Evolutionary conservation across 1,284 basidiomycete species (phyloP).

Genomic region (Cryptococcus sp.): DNA sequence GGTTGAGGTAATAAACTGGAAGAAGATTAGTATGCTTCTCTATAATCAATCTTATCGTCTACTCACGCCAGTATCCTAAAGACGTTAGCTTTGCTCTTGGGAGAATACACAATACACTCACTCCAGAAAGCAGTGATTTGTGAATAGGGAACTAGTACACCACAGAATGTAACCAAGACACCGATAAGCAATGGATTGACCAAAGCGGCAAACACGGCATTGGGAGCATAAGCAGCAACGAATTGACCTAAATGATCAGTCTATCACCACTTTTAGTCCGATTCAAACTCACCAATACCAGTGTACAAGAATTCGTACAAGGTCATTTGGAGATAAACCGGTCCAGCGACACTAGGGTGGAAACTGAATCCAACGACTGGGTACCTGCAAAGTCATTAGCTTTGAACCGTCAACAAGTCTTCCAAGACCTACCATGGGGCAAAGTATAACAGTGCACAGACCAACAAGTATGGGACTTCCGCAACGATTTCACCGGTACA

Average conservation of each 20-base stretch:
- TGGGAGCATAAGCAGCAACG: conserved; percentile 34
- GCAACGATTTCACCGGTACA: conserved; percentile 40
- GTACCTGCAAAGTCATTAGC: conserved; percentile 12
- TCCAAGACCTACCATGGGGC: conserved; percentile 21
- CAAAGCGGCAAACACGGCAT: conserved; percentile 36
- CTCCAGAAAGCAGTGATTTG: conserved; percentile 34
- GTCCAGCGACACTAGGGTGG: conserved; percentile 26
- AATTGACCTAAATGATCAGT: conserved; percentile 22
- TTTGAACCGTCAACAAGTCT: neutral
- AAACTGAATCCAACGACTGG: conserved; percentile 33
- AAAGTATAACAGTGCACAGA: conserved; percentile 40
- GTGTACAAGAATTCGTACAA: conserved; percentile 47
- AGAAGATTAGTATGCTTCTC: neutral
- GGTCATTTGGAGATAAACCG: conserved; percentile 43
- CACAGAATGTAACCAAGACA: conserved; percentile 27
- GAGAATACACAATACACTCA: conserved; percentile 2
- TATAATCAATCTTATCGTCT: no score
- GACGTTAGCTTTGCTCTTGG: no score
- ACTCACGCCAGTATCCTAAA: conserved; percentile 18
- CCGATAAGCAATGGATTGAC: conserved; percentile 29
- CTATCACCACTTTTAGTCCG: conserved; percentile 49
- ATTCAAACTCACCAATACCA: conserved; percentile 31
- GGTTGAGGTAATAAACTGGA: conserved; percentile 35
- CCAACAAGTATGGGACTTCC: conserved; percentile 40
- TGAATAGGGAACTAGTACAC: conserved; percentile 30